These are phyloP conservation scores for Leishmania martiniquensis DNA, from an alignment of 208 protist species.

Conservation along the genomic window DNA sequence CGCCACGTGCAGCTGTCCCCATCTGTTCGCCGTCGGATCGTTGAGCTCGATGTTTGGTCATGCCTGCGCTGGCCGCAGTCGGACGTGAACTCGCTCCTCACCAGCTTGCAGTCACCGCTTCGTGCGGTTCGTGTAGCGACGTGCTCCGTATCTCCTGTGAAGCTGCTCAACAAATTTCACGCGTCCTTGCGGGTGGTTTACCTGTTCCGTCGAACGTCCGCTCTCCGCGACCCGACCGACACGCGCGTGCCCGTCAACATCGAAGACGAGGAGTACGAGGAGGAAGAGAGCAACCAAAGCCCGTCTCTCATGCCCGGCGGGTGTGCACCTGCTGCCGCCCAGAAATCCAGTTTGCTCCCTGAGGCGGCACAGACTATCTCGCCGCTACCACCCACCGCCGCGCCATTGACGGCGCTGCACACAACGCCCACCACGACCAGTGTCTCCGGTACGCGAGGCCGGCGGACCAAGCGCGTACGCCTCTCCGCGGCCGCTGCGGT, in stretches of 20 bases:
- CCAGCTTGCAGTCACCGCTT: conserved; percentile 11
- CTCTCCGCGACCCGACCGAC: conserved; percentile 4
- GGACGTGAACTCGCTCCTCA: conserved; percentile 11
- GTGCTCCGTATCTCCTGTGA: conserved; percentile 5
- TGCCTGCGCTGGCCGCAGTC: conserved; percentile 18
- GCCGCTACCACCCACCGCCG: neutral
- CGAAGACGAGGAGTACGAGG: conserved; percentile 37
- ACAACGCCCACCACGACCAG: neutral
- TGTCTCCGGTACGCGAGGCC: neutral
- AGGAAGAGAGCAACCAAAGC: conserved; percentile 5
- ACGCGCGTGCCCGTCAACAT: neutral
- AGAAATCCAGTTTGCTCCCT: neutral
- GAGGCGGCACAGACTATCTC: neutral
- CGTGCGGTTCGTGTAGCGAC: conserved; percentile 19
- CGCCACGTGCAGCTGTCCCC: conserved; percentile 20
- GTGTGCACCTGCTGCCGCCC: neutral
- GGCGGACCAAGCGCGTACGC: neutral
- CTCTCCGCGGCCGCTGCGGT: conserved; percentile 1
- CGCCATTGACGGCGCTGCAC: neutral
- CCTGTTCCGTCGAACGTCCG: conserved; percentile 5
- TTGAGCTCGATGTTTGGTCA: conserved; percentile 22
- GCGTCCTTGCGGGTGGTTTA: conserved; percentile 30
- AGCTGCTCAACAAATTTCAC: conserved; percentile 21
- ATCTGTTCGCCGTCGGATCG: conserved; percentile 5
- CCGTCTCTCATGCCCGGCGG: neutral